Percentiles rank a stretch among this genome's conserved stretches.
phyloP scores from a whole-genome alignment of 1,284 basidiomycete species.

The Lentinula novae-zelandiae region DNA sequence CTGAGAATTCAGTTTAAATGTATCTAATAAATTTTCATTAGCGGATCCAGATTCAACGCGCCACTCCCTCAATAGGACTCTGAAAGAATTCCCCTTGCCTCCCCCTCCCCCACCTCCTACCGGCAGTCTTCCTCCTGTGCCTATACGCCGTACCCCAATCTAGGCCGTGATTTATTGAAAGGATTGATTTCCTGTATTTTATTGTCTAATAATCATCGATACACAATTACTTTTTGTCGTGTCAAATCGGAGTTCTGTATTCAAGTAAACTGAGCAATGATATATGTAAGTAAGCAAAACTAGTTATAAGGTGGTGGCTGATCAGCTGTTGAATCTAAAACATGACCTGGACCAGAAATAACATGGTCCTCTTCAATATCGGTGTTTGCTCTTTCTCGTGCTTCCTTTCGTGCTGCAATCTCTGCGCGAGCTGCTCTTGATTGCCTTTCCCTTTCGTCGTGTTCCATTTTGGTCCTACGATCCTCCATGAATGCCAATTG shows the following conservation, averaged over 20 bases:
- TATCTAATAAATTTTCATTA: neutral
- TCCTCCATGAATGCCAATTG: constrained; percentile 75
- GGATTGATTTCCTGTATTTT: constrained; percentile 3
- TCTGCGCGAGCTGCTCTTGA: constrained; percentile 39
- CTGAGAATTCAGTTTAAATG: neutral
- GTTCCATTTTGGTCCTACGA: constrained; percentile 48
- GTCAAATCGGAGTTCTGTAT: neutral
- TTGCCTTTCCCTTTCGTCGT: constrained; percentile 56
- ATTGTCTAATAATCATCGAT: neutral
- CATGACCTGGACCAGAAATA: constrained; percentile 28
- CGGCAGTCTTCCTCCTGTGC: neutral
- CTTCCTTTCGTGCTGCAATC: constrained; percentile 19
- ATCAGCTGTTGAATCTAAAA: constrained; percentile 16
- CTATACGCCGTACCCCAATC: constrained; percentile 20
- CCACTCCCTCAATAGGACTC: constrained; percentile 19
- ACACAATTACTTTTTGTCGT: neutral
- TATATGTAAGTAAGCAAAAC: neutral
- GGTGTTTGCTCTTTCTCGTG: constrained; percentile 23
- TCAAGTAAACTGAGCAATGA: no score
- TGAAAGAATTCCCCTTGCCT: constrained; percentile 36
- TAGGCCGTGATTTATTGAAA: constrained; percentile 33
- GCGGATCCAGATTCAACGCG: constrained; percentile 3
- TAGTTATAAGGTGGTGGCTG: neutral
- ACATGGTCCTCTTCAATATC: constrained; percentile 12
- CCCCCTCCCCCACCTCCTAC: constrained; percentile 33